Percentiles rank a stretch among this genome's conserved stretches.
phyloP scores from a whole-genome alignment of 495 filamentous ascomycete genomes.

The Lindgomyces ingoldianus region DNA sequence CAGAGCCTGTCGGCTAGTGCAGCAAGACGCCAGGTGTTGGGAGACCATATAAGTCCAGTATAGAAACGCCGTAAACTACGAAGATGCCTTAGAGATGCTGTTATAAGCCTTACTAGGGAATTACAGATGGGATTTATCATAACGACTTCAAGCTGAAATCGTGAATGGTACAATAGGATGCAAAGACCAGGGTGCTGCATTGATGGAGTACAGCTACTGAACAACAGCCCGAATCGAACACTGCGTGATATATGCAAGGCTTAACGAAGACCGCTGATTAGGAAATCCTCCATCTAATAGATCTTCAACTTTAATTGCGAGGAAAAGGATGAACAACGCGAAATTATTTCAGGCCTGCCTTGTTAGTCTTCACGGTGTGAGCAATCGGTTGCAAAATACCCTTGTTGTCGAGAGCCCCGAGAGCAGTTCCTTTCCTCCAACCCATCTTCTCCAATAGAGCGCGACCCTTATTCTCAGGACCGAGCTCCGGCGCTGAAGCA shows the following conservation, averaged over 20 bases:
- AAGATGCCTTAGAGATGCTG: too few relatives aligned
- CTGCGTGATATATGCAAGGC: neutral
- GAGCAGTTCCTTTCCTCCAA: constrained; percentile 82
- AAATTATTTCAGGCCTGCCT: constrained; percentile 63
- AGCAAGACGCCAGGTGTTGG: too few relatives aligned
- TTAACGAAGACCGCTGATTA: neutral
- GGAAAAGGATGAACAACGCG: neutral
- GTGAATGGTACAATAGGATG: too few relatives aligned
- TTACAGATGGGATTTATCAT: too few relatives aligned
- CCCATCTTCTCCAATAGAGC: constrained; percentile 98
- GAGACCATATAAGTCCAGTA: too few relatives aligned
- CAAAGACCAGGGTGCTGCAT: too few relatives aligned
- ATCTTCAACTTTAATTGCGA: neutral
- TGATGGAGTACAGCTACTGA: too few relatives aligned
- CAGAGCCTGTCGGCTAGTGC: too few relatives aligned
- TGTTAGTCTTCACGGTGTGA: constrained; percentile 84
- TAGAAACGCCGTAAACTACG: too few relatives aligned
- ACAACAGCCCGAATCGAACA: neutral
- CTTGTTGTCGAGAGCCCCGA: constrained; percentile 82
- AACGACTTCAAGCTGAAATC: too few relatives aligned
- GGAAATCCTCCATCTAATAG: neutral
- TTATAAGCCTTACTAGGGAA: too few relatives aligned
- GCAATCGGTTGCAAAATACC: constrained; percentile 83
- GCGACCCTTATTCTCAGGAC: constrained; percentile 77
- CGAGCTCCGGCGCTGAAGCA: constrained; percentile 78